Base-by-base conservation (phyloP, 2,329 filamentous ascomycete species). In the Thelonectria olida region DNA sequence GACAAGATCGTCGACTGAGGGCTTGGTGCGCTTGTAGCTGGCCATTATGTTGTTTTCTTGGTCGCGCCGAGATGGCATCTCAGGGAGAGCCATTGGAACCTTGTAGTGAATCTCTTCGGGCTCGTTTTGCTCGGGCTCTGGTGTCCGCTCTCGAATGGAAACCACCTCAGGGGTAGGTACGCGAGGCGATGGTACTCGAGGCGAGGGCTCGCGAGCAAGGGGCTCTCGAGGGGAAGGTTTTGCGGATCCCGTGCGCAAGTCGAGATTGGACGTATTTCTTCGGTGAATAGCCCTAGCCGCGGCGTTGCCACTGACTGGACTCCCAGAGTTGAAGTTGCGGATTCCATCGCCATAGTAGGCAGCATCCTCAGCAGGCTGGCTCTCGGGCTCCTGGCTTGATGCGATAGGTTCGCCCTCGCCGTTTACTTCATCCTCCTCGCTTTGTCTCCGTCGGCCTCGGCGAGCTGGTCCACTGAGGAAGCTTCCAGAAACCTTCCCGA, bases 21-120 rank as follows among this genome's bases (percentile, higher is more conserved):
- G 80, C 70, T 89, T 91, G 39, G 83, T 70, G 78, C 78, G 85
- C 73, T 86, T 90, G 76, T 92, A 90, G 0, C 87, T 90, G 23
- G 90, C 86, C 3, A 89, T 89, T 4, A 87, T 84, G 62, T 96
- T 88, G 73, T 97, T 97, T 75, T 97, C 94, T 74, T 97, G 93
- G 69, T 97, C 92, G 63, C 90, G 84, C 4, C 80, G 79, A 1
- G 89, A 85, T 17, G 90, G 87, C 47, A 92, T 74, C 51, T 85
- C 81, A 8, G 84, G 77, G 17, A 86, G 84, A 34, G 66, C 48
- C 22, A 66, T 60, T 12, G 72, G 68, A 17, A 67, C 66, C 20
- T 83, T 87, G 73, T 88, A 90, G 7, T 74, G 77, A 48, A 78
- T 78, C 41, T 78, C 80, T 69, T 72, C 76, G 5, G 76, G 72